These are phyloP conservation scores for Podaxis sp. DNA, from an alignment of 768 basidiomycete genomes.

Conservation along the genomic window DNA sequence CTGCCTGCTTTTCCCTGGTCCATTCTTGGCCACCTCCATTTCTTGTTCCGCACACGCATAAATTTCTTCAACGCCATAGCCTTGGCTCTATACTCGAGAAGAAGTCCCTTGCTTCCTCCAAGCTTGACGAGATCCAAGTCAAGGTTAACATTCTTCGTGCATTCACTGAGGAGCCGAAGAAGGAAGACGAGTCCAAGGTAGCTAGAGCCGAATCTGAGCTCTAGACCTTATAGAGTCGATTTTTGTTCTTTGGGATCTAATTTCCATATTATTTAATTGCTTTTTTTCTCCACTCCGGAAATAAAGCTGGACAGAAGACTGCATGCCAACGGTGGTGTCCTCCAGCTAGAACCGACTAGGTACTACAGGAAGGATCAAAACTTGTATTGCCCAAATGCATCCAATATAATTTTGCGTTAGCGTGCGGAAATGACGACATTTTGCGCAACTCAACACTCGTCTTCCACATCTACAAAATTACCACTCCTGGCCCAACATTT, in stretches of 20 bases:
- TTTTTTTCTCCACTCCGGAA: background rate
- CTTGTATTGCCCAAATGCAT: background rate
- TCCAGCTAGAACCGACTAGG: background rate
- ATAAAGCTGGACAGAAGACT: background rate
- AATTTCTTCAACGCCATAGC: conserved; percentile 34
- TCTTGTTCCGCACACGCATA: background rate
- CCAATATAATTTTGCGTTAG: background rate
- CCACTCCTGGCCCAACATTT: background rate
- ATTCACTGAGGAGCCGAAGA: conserved; percentile 47
- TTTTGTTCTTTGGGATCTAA: conserved; percentile 2
- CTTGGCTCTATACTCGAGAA: conserved; percentile 76
- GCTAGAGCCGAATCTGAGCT: conserved; percentile 44
- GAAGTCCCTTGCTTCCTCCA: conserved; percentile 69
- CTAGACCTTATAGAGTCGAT: conserved; percentile 24
- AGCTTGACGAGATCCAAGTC: conserved; percentile 91
- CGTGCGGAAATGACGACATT: background rate
- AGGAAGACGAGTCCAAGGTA: conserved; percentile 35
- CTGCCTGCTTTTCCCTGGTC: background rate
- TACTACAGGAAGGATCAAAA: background rate
- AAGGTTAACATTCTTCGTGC: conserved; percentile 84
- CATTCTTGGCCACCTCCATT: background rate
- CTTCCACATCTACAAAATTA: background rate
- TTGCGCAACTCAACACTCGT: background rate
- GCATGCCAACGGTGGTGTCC: background rate
- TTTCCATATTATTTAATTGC: conserved; percentile 4